Conservation (phyloP, 257 asterid genomes). For the Datura wrightii region DNA sequence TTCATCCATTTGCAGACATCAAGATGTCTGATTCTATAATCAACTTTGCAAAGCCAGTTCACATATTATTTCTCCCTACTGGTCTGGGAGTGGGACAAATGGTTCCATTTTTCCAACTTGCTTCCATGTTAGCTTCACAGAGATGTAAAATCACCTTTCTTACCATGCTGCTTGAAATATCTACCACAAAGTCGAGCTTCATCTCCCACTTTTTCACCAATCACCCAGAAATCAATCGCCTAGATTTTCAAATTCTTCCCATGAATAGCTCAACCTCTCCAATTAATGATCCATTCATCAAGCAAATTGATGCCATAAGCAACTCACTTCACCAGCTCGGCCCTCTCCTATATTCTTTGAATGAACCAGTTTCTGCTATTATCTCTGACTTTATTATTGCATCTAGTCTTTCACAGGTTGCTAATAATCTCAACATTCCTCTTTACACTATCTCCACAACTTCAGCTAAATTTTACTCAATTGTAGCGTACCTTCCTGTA, state of each 20-base stretch:
- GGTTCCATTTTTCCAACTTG: conserved; percentile 41
- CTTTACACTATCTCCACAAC: conserved; percentile 44
- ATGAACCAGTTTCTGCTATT: conserved; percentile 39
- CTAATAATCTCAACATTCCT: conserved; percentile 38
- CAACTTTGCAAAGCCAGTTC: conserved; percentile 27
- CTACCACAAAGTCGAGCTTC: conserved; percentile 1
- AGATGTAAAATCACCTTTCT: conserved; percentile 43
- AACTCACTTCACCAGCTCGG: conserved; percentile 35
- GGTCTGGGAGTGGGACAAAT: conserved; percentile 41
- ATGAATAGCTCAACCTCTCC: conserved; percentile 20
- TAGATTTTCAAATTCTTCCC: conserved; percentile 38
- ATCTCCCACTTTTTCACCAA: conserved; percentile 36
- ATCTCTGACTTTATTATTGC: conserved; percentile 45
- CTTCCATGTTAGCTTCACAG: conserved; percentile 40
- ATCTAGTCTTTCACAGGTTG: conserved; percentile 38
- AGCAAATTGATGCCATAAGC: conserved; percentile 31
- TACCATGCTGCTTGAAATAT: conserved; percentile 32
- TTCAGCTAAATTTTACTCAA: conserved; percentile 46
- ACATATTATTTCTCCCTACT: conserved; percentile 47
- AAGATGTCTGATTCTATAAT: background rate
- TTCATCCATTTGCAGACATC: background rate
- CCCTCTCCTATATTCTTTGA: conserved; percentile 34
- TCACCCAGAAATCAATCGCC: conserved; percentile 39
- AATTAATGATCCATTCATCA: conserved; percentile 40
- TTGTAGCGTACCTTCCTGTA: conserved; percentile 38